phyloP scores from a whole-genome alignment of 139 green algal species.

The Haematococcus sp. region DNA sequence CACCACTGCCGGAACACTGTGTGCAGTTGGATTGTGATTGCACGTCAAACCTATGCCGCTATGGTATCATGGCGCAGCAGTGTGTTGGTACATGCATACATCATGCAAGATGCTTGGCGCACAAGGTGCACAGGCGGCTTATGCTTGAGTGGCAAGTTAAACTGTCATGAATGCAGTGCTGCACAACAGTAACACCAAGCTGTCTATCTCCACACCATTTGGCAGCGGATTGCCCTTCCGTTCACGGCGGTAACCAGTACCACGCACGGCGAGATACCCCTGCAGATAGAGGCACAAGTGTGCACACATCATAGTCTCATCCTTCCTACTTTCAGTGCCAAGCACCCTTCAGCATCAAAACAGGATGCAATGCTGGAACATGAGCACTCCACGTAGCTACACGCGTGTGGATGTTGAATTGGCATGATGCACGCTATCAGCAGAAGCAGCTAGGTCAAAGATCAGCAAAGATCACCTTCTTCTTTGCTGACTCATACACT shows the following conservation, averaged over 20 bases:
- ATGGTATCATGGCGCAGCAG: background rate
- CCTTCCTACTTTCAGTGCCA: no score
- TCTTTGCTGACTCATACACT: constrained; percentile 60
- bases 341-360: no score
- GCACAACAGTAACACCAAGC: background rate
- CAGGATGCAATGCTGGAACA: no score
- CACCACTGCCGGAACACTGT: constrained; percentile 58
- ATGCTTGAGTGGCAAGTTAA: no score
- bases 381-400: no score
- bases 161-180: background rate
- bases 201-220: constrained; percentile 36
- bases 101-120: background rate
- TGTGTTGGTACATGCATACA: background rate
- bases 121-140: no score
- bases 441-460: no score
- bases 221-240: constrained; percentile 65
- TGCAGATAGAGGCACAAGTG: constrained; percentile 11
- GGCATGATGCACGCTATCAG: no score
- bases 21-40: constrained; percentile 10
- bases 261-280: constrained; percentile 53
- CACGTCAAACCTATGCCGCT: background rate
- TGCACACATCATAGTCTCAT: background rate
- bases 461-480: constrained; percentile 32
- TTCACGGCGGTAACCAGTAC: constrained; percentile 63
- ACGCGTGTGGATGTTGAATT: no score